These are phyloP conservation scores for Sporisorium reilianum DNA, from an alignment of 1,284 basidiomycete species.

Conservation along the genomic window DNA sequence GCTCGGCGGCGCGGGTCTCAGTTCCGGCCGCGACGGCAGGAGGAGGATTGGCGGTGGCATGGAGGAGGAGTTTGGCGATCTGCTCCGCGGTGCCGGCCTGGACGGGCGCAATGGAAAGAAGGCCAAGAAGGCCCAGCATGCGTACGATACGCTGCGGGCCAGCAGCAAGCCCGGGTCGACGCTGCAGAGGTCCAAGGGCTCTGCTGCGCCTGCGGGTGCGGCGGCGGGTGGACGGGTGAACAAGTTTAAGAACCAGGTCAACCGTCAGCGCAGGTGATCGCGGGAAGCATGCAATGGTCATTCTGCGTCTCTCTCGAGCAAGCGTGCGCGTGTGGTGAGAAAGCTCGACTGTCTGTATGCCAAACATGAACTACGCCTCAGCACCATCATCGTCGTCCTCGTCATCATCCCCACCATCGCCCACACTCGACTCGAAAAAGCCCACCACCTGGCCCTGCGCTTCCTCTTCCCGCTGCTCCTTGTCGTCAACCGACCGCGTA, in stretches of 20 bases:
- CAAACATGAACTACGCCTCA: neutral
- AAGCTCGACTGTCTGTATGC: neutral
- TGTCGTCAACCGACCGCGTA: constrained; percentile 4
- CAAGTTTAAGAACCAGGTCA: constrained; percentile 48
- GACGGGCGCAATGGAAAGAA: constrained; percentile 51
- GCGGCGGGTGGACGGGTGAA: constrained; percentile 13
- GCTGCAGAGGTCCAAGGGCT: constrained; percentile 36
- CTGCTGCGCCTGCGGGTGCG: constrained; percentile 1
- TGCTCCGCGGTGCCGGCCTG: constrained; percentile 54
- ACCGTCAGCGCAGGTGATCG: constrained; percentile 20
- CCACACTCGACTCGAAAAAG: constrained; percentile 29
- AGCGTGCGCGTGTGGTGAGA: neutral
- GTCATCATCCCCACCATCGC: constrained; percentile 10
- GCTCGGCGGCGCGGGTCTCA: constrained; percentile 75
- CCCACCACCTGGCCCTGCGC: constrained; percentile 12
- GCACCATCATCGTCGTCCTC: constrained; percentile 14
- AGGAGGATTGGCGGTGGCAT: constrained; percentile 65
- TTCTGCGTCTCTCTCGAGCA: neutral
- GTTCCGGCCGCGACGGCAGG: constrained; percentile 48
- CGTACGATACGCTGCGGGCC: constrained; percentile 38
- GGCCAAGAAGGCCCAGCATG: constrained; percentile 47
- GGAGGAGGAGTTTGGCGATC: constrained; percentile 68
- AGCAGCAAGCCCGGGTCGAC: constrained; percentile 34
- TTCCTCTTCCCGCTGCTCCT: neutral
- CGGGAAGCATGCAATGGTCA: neutral